Percentiles rank a stretch among this genome's conserved stretches.
Evolutionary conservation across 2,329 filamentous ascomycete species (phyloP).

Genomic region (Tolypocladium album): DNA sequence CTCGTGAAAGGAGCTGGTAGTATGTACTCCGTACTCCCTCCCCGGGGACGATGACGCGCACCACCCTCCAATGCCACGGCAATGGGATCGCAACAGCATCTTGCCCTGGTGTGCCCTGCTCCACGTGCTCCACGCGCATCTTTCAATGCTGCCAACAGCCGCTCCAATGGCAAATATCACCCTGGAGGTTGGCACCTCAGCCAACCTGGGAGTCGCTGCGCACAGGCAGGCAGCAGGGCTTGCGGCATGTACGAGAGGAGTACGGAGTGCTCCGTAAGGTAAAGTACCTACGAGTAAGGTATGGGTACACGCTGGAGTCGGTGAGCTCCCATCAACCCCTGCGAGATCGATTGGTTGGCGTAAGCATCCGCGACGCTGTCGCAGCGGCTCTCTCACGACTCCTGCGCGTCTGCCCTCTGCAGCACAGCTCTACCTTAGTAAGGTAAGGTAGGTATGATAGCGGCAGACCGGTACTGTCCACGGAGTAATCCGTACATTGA

Average conservation of each 20-base stretch:
- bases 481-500: too few species aligned
- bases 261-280: too few species aligned
- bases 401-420: background rate
- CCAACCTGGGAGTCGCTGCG: background rate
- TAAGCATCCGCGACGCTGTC: background rate
- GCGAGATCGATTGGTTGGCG: background rate
- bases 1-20: too few species aligned
- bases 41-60: background rate
- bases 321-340: background rate
- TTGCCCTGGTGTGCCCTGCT: background rate
- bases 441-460: too few species aligned
- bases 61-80: background rate
- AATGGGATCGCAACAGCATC: background rate
- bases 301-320: background rate
- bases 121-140: background rate
- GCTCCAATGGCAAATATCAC: background rate
- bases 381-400: background rate
- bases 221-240: background rate
- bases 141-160: background rate
- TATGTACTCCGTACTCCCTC: too few species aligned
- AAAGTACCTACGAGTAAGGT: too few species aligned
- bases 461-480: too few species aligned
- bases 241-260: background rate
- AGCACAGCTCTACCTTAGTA: too few species aligned
- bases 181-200: background rate